Base-by-base conservation (phyloP, 2,329 filamentous ascomycete species). In the Rhexocercosporidium sp. region DNA sequence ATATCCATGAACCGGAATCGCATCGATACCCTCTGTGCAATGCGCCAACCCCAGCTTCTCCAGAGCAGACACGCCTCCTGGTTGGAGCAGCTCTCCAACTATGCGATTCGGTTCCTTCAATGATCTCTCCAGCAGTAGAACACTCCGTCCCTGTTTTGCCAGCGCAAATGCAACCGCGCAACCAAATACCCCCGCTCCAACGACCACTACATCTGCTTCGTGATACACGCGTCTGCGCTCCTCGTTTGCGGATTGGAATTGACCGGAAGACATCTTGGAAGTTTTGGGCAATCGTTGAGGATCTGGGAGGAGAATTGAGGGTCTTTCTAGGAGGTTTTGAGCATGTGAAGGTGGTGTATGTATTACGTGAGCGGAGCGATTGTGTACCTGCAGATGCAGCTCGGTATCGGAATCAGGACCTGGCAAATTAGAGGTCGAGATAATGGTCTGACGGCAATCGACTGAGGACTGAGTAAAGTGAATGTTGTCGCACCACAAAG, bases 31-130 rank as follows among this genome's bases (percentile, higher is more conserved):
- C 67, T 98, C 93, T 67, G 98, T 81, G 77, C 93, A 97, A 74
- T 94, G 88, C 64, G 83, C 85, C 70, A 99, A 81, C 2, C 96
- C 96, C 59, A 99, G 83, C 77, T 92, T 88, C 76, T 90, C 86
- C 75, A 99, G 84, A 8, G 96, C 92, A 62, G 88, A 84, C 39
- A 97, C 90, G 59, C 96, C 96, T 60, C 96, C 96, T 0, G 96
- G 96, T 80, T 99, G 96, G 74, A 99, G 83, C 71, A 99, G 82
- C 82, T 99, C 96, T 74, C 96, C 96, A 57, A 99, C 94, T 73
- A 99, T 99, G 71, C 96, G 90, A 81, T 98, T 92, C 22, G 96
- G 96, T 82, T 98, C 91, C 80, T 93, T 93, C 81, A 98, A 84
- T 81, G 89, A 96, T 75, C 88, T 88, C 82, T 99, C 96, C 60